phyloP scores from a whole-genome alignment of 1,284 basidiomycete species.

The Ustilago vetiveriae region DNA sequence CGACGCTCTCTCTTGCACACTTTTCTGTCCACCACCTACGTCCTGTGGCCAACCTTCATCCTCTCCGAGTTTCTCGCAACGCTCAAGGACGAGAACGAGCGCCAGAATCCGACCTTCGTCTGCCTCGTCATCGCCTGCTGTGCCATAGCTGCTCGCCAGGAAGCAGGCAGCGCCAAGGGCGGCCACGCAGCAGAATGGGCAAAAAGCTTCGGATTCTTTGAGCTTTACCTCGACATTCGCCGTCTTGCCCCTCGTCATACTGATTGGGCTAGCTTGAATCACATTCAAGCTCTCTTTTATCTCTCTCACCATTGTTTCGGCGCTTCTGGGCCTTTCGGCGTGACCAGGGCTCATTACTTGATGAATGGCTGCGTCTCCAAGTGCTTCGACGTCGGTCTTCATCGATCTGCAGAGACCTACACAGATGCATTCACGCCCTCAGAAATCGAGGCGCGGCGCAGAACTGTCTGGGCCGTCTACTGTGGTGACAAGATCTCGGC shows the following conservation, averaged over 20 bases:
- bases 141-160: slow-evolving; percentile 43
- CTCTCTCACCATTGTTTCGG: slow-evolving; percentile 50
- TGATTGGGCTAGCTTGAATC: slow-evolving; percentile 47
- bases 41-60: slow-evolving; percentile 49
- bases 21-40: slow-evolving; percentile 49
- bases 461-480: slow-evolving; percentile 49
- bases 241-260: slow-evolving; percentile 37
- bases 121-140: slow-evolving; percentile 48
- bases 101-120: slow-evolving; percentile 41
- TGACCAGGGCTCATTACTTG: slow-evolving; percentile 40
- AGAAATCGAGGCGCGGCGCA: slow-evolving; percentile 44
- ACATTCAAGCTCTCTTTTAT: slow-evolving; percentile 51
- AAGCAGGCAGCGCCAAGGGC: slow-evolving; percentile 46
- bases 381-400: slow-evolving; percentile 50
- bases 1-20: slow-evolving; percentile 44
- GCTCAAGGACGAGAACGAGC: slow-evolving; percentile 36
- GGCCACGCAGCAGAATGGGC: slow-evolving; percentile 47
- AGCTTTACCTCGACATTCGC: slow-evolving; percentile 47
- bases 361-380: slow-evolving; percentile 51
- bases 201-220: slow-evolving; percentile 42
- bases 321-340: slow-evolving; percentile 44
- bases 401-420: slow-evolving; percentile 49
- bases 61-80: slow-evolving; percentile 45
- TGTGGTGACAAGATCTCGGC: slow-evolving; percentile 51
- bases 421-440: slow-evolving; percentile 45